A percentile compares a stretch with the other conserved stretches of the same genome.
Evolutionary conservation across 2,329 filamentous ascomycete genomes (phyloP).

Genomic region (Aspergillus persii): DNA sequence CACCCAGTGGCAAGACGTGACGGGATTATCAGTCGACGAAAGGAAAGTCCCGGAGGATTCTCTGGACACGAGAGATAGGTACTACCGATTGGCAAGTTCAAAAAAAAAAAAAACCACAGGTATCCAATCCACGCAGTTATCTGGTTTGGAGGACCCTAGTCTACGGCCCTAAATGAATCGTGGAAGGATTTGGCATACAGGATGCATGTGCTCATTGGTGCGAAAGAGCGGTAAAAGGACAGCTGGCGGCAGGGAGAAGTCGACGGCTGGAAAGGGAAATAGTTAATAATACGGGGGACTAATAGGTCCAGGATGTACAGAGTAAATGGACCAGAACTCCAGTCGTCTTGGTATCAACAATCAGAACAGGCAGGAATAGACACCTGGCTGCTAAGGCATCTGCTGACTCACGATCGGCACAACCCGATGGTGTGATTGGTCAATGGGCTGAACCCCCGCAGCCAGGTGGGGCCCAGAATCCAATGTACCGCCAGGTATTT

Average conservation of each 20-base stretch:
- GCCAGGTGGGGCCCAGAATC: not conserved
- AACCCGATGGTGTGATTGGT: conserved; percentile 9
- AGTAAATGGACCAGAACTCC: too few relatives aligned
- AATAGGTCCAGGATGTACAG: too few relatives aligned
- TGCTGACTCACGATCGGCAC: conserved; percentile 12
- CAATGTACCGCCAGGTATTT: not conserved
- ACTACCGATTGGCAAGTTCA: too few relatives aligned
- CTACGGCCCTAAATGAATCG: not conserved
- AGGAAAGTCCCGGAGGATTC: not conserved
- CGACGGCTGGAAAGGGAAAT: not conserved
- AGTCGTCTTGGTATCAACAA: too few relatives aligned
- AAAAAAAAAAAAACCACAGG: not conserved
- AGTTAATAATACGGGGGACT: not conserved
- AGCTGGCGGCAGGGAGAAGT: conserved; percentile 8
- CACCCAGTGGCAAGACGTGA: conserved; percentile 1
- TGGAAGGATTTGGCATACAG: conserved; percentile 3
- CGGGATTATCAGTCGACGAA: not conserved
- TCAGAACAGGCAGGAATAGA: too few relatives aligned
- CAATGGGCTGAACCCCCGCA: conserved; percentile 19
- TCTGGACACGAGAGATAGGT: not conserved
- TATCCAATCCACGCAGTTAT: not conserved
- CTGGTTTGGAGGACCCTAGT: not conserved
- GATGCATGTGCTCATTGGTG: conserved; percentile 8
- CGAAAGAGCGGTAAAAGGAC: conserved; percentile 14
- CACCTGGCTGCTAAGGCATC: too few relatives aligned